phyloP scores from a whole-genome alignment of 2,329 filamentous ascomycete genomes.

The Tothia fuscella region DNA sequence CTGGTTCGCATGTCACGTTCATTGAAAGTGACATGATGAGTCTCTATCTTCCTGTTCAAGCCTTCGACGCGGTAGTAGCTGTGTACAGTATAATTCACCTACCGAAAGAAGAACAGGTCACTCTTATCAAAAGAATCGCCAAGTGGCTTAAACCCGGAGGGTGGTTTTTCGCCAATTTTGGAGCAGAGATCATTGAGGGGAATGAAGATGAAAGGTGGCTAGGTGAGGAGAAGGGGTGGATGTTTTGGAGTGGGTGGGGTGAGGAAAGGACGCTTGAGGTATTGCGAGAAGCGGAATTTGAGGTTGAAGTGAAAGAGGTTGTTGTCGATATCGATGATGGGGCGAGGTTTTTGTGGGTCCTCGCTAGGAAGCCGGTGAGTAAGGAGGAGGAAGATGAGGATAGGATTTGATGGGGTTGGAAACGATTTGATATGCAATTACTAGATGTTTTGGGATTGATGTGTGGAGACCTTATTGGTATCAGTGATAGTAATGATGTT shows the following conservation, averaged over 20 bases:
- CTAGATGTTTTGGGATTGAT: too few species aligned
- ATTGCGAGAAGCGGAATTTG: conserved; percentile 11
- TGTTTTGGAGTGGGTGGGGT: conserved; percentile 32
- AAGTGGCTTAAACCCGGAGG: conserved; percentile 42
- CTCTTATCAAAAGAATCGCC: conserved; percentile 32
- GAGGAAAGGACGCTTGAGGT: conserved; percentile 17
- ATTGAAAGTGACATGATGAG: conserved; percentile 32
- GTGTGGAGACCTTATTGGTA: too few species aligned
- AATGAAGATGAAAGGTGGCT: conserved; percentile 21
- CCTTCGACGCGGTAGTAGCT: conserved; percentile 38
- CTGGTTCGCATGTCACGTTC: conserved; percentile 17
- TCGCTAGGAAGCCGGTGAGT: conserved; percentile 15
- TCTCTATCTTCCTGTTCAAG: conserved; percentile 22
- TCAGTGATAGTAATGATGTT: too few species aligned
- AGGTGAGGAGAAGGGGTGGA: conserved; percentile 20
- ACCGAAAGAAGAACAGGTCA: conserved; percentile 37
- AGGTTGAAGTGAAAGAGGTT: conserved; percentile 17
- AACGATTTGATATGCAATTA: too few species aligned
- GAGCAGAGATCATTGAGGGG: conserved; percentile 16
- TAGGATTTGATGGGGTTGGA: too few species aligned
- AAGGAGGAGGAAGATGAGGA: too few species aligned
- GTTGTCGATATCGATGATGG: conserved; percentile 15
- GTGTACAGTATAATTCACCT: conserved; percentile 47
- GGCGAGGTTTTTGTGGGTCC: conserved; percentile 21
- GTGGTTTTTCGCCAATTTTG: conserved; percentile 37